Percentiles rank a stretch among this genome's conserved stretches.
Conservation (phyloP, 208 protist species). For the Trypanosoma brucei region DNA sequence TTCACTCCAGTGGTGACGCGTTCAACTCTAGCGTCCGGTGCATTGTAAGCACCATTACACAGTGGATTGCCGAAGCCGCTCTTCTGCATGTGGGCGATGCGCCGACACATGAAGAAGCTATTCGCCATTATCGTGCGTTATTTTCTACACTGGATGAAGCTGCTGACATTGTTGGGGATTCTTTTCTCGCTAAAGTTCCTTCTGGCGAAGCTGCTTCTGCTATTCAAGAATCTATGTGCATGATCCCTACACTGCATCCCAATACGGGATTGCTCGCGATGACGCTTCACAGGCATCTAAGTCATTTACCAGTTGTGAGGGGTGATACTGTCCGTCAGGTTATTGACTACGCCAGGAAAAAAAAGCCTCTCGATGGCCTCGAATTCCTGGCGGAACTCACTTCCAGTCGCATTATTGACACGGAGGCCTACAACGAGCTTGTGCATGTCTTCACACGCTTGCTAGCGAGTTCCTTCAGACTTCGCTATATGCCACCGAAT, state of each 20-base stretch:
- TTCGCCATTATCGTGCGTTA: constrained; percentile 51
- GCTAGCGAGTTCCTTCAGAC: constrained; percentile 59
- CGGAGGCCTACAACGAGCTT: constrained; percentile 61
- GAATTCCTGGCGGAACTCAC: constrained; percentile 74
- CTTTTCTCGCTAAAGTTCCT: constrained; percentile 55
- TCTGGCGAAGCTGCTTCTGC: constrained; percentile 22
- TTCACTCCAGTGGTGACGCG: neutral
- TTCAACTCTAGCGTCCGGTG: constrained; percentile 42
- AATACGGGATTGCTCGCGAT: constrained; percentile 58
- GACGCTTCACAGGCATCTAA: constrained; percentile 73
- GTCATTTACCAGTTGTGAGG: constrained; percentile 48
- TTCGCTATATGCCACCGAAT: constrained; percentile 81
- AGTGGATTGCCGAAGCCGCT: constrained; percentile 36
- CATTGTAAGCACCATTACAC: constrained; percentile 48
- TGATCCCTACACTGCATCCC: constrained; percentile 52
- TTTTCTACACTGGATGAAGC: constrained; percentile 66
- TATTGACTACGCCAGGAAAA: constrained; percentile 46
- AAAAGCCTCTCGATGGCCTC: constrained; percentile 54
- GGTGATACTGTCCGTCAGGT: constrained; percentile 53
- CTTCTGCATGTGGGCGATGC: constrained; percentile 31
- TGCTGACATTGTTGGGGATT: constrained; percentile 55
- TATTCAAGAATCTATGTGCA: constrained; percentile 53
- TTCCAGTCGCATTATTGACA: constrained; percentile 64
- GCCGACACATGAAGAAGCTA: constrained; percentile 28
- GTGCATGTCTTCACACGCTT: constrained; percentile 52